Evolutionary conservation across 2,329 filamentous ascomycete species (phyloP), one percentile per base, ranked within the genome.

Genomic region (Neofusicoccum sp.): DNA sequence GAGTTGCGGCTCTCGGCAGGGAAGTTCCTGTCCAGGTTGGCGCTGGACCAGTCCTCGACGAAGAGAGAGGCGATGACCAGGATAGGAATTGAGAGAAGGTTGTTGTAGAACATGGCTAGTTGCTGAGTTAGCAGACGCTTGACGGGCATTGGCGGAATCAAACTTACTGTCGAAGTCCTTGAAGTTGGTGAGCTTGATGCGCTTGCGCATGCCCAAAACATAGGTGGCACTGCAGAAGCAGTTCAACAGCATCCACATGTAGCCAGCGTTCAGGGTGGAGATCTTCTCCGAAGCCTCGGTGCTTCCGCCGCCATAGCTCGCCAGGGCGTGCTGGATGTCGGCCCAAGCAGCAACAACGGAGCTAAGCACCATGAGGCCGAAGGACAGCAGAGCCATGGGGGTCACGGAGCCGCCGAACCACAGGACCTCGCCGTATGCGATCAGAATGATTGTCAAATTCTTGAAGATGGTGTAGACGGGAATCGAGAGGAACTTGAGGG

Each of bases 381-480:
- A 99, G 3, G 93, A 96, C 71, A 97, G 89, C 31, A 99, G 85
- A 2, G 92, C 88, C 76, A 96, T 86, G 48, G 88, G 85, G 14
- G 90, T 93, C 62, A 99, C 93, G 51, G 87, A 91, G 71, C 93
- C 93, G 64, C 95, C 95, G 68, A 99, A 99, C 93, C 93, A 98
- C 58, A 99, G 84, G 31, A 99, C 93, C 79, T 99, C 95, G 68
- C 95, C 95, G 68, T 99, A 99, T 60, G 95, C 95, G 71, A 98
- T 99, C 66, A 98, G 87, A 70, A 99, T 98, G 76, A 96, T 99
- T 63, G 95, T 98, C 81, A 99, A 78, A 80, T 99, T 99, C 85
- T 99, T 99, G 85, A 99, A 99, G 75, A 99, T 99, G 60, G 95
- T 99, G 80, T 99, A 99, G 28, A 99, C 95, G 26, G 95, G 95